Evolutionary conservation across 768 basidiomycete species (phyloP), one percentile per base, ranked within the genome.

Genomic region (Naganishia randhawae): DNA sequence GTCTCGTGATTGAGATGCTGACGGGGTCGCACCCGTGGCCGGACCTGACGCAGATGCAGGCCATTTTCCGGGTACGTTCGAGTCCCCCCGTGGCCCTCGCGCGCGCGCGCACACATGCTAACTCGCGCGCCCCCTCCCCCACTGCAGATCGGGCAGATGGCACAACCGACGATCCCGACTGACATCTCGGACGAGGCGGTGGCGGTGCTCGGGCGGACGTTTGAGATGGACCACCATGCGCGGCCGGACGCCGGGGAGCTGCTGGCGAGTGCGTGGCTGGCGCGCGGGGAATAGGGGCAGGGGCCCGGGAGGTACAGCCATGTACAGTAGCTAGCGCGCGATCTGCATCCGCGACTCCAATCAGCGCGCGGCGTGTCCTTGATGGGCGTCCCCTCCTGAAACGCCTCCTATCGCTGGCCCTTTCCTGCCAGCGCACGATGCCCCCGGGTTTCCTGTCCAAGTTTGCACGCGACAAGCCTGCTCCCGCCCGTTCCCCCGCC

Each of bases 11-110:
- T 14, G 93, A 97, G 80, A 97, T 97, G 93, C 83, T 96, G 65
- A 97, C 94, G 0, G 92, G 93, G 1, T 89, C 92, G 75, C 93
- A 94, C 77, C 93, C 93, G 0, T 97, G 90, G 87, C 91, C 95
- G 0, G 90, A 94, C 71, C 84, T 98, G 48, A 93, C 89, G 6
- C 96, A 98, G 81, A 98, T 97, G 94, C 96, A 98, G 81, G 96
- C 95, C 48, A 96, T 99, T 71, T 99, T 96, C 84, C 91, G 92
- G 84, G 94, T 91, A 61, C 35, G 57, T n/a, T 2, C 25, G 54
- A 70, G 77, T 73, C 27, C 4, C 16, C 8, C 68, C 45, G 77
- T 72, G 32, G 14, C 51, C 33, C 52, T 37, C 62, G 39, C 32
- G 50, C 31, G 37, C 25, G 13, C 10, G 16, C 50, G 7, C 32